Base-by-base conservation (phyloP, 2,329 filamentous ascomycete genomes). In the Pseudogymnoascus sp. region DNA sequence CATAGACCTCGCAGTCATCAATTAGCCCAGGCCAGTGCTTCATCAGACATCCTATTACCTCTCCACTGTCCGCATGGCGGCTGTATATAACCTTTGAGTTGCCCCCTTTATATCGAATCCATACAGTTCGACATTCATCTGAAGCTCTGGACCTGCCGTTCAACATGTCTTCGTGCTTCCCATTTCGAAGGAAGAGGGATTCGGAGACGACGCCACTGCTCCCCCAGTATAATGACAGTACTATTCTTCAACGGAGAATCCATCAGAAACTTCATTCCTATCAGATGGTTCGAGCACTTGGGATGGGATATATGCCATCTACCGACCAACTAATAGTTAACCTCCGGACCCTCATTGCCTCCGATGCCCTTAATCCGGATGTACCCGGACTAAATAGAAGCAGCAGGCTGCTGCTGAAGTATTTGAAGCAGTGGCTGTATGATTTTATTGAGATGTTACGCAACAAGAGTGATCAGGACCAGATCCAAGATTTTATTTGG, bases 401-500 rank as follows among this genome's bases (percentile, higher is more conserved):
- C 7, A 92, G 93, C 23, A 84, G 87, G 7, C 82, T 87, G 59
- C 79, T 97, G 23, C 80, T 90, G 61, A 87, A 88, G 65, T 88
- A 89, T 71, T 80, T 82, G 59, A 90, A 89, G 73, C 81, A 88
- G 68, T 93, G 86, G 84, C 78, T 97, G 6, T 83, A 86, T 64
- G 83, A 93, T 64, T 86, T 96, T 73, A 93, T 96, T 69, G 85
- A 91, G n/a, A 77, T 96, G 5, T 74, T 97, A 53, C 81, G 85
- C 63, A 82, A 92, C 75, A 97, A 97, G 78, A 97, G 97, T 74
- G 79, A 81, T 66, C 76, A 84, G 14, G 91, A 97, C 75, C 89
- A 96, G 73, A 84, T 97, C 16, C 93, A 97, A 74, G 91, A 97
- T 70, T 90, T 97, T 67, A 80, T 96, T 40, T 97, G 92, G 92